A percentile compares a stretch with the other conserved stretches of the same genome.
These are phyloP conservation scores for Paracoccidioides lutzii DNA, from an alignment of 2,329 filamentous ascomycete genomes.

Conservation along the genomic window DNA sequence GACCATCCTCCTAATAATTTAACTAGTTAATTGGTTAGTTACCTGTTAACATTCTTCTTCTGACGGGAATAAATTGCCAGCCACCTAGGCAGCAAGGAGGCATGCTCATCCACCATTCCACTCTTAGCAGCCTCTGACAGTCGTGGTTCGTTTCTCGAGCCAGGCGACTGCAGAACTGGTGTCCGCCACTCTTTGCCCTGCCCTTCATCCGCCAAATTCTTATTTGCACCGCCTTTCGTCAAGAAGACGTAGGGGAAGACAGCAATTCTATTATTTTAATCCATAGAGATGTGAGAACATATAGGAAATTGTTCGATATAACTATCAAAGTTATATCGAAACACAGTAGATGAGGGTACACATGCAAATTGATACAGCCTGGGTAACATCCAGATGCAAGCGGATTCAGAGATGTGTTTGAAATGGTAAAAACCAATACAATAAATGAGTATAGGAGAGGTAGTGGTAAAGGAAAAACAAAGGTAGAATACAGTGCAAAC, in stretches of 20 bases:
- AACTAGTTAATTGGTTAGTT: no score
- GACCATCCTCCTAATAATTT: no score
- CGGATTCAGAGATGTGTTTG: background rate
- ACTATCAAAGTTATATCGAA: background rate
- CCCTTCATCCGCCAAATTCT: no score
- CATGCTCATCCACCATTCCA: no score
- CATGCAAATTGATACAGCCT: background rate
- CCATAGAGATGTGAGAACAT: background rate
- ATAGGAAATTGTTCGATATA: background rate
- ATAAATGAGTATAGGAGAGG: background rate
- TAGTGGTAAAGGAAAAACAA: background rate
- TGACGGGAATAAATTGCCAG: no score
- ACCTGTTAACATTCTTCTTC: no score
- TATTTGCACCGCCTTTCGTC: no score
- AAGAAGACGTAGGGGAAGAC: background rate
- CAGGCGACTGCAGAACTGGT: no score
- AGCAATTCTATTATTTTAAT: background rate
- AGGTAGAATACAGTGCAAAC: background rate
- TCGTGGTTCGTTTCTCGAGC: no score
- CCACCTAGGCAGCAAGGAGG: no score
- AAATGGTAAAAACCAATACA: background rate
- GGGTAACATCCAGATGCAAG: background rate
- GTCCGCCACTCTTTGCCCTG: no score
- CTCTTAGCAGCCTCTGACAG: no score
- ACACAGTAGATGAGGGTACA: background rate